Evolutionary conservation across 768 basidiomycete species (phyloP), one percentile per base, ranked within the genome.

Genomic region (Leccinum boreale): DNA sequence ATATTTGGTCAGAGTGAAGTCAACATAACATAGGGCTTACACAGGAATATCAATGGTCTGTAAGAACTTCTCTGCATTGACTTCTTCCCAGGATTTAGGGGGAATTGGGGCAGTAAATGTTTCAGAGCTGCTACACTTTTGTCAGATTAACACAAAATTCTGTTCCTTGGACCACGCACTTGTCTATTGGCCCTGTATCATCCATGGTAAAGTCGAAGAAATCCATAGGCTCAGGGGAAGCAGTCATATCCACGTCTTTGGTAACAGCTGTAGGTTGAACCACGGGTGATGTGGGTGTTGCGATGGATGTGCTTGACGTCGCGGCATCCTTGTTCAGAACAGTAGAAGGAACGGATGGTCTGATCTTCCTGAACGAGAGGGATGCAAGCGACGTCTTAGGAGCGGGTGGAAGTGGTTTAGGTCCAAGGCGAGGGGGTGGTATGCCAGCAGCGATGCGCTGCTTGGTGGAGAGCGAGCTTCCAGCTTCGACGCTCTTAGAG

Each of bases 391-490:
- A 52, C 39, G 62, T 73, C 53, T 64, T 65, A n/a, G 63, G 61
- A 24, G 35, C 31, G 12, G 29, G 49, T 44, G 56, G 62, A 50
- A 72, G 67, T 1, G 71, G 68, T 61, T 75, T 83, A 0, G 81
- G 77, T 3, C 60, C 61, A 12, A 67, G 50, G 23, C 47, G 61
- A 21, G 73, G 75, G 9, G 67, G 71, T 23, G 77, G 65, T 14
- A 79, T 77, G 10, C 71, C 73, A 45, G 76, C 74, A 24, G 75
- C 73, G 5, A 85, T 64, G 6, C 81, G 75, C 52, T 81, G 78
- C 63, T 84, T 85, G 2, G 81, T 85, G 35, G 77, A 72, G 28
- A 85, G 74, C 10, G 75, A 74, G 57, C 74, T 77, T 33, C 70
- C 70, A 46, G 61, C 62, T 44, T 61, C 70, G 28, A 68, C 60